Evolutionary conservation across 345 rosid genomes (phyloP).

Genomic region (Syzygium aqueum): DNA sequence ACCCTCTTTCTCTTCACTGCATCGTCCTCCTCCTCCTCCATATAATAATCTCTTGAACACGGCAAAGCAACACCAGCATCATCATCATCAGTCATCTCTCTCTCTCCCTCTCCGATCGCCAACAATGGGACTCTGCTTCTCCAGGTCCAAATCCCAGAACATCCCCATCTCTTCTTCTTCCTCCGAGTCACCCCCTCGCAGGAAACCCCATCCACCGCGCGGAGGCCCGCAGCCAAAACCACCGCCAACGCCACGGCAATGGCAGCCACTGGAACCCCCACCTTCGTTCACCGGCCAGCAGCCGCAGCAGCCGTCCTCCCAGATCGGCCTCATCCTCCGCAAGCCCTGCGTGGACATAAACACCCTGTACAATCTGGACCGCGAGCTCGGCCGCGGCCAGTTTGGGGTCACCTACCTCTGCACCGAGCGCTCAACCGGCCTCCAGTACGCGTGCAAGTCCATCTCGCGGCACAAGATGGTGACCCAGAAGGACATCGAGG

Average conservation of each 20-base stretch:
- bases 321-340: slow-evolving; percentile 38
- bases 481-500: slow-evolving; percentile 41
- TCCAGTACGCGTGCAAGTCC: slow-evolving; percentile 71
- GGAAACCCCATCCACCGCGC: slow-evolving; percentile 1
- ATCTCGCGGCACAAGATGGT: slow-evolving; percentile 62
- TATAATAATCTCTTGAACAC: not conserved
- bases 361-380: slow-evolving; percentile 39
- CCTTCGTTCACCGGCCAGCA: not conserved
- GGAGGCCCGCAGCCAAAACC: not conserved
- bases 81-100: not conserved
- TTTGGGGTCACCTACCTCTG: slow-evolving; percentile 71
- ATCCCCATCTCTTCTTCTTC: slow-evolving; percentile 51
- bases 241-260: not conserved
- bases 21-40: not conserved
- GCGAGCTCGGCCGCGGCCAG: slow-evolving; percentile 79
- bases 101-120: not conserved
- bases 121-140: slow-evolving; percentile 2
- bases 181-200: slow-evolving; percentile 24
- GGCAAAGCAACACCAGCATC: not conserved
- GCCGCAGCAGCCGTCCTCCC: not conserved
- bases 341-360: slow-evolving; percentile 56
- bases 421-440: slow-evolving; percentile 55
- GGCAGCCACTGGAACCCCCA: not conserved
- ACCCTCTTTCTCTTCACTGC: not conserved
- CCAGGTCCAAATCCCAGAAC: slow-evolving; percentile 17